Conservation (phyloP, 2,329 filamentous ascomycete genomes). For the Sarocladium brachiariae region DNA sequence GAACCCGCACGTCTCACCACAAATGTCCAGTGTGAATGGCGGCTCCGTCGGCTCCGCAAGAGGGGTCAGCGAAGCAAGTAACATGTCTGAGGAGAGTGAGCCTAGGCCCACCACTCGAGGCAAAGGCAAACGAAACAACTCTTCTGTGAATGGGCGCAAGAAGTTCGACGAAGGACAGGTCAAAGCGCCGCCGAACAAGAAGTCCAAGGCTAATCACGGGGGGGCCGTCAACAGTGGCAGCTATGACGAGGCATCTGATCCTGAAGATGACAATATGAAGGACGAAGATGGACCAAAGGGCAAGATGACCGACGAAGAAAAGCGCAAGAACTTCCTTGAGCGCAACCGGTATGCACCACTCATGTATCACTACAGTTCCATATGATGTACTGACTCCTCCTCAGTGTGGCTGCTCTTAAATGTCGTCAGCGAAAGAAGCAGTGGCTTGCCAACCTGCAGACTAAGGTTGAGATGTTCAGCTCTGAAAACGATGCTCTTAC, state of each 20-base stretch:
- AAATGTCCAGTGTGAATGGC: conserved; percentile 43
- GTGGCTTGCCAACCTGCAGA: conserved; percentile 91
- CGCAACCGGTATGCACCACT: conserved; percentile 70
- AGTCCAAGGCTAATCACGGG: conserved; percentile 45
- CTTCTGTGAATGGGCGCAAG: conserved; percentile 58
- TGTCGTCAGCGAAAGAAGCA: conserved; percentile 98
- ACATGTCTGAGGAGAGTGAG: conserved; percentile 67
- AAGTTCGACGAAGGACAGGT: conserved; percentile 62
- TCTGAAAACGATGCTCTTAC: conserved; percentile 85
- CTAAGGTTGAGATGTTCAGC: conserved; percentile 89
- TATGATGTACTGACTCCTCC: conserved; percentile 2
- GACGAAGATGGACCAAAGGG: conserved; percentile 52
- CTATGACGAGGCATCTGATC: conserved; percentile 39
- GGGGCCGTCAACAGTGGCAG: conserved; percentile 8
- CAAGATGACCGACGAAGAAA: conserved; percentile 98
- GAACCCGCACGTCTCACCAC: conserved; percentile 37
- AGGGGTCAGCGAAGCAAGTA: conserved; percentile 61
- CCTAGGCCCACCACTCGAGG: conserved; percentile 57
- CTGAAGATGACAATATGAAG: conserved; percentile 46
- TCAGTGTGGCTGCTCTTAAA: conserved; percentile 88
- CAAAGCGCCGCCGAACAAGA: conserved; percentile 64
- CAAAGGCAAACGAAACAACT: conserved; percentile 61
- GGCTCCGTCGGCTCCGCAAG: conserved; percentile 39
- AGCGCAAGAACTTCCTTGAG: conserved; percentile 95
- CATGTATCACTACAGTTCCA: not conserved